Conservation (phyloP, 345 rosid genomes). For the Pugionium cornutum region DNA sequence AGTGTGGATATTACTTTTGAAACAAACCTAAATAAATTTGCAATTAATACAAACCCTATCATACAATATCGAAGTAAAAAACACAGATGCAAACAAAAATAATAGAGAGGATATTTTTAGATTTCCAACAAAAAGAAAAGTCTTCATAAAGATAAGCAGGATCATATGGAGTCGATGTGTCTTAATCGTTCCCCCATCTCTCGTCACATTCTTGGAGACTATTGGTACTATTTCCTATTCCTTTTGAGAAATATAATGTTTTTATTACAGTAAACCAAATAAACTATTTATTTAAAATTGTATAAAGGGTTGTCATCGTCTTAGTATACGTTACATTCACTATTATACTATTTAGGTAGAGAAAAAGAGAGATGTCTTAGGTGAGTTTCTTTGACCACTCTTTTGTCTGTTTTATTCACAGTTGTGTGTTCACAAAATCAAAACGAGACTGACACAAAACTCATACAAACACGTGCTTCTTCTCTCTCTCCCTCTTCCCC, state of each 20-base stretch:
- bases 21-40: no score
- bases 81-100: not conserved
- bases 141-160: slow-evolving; percentile 26
- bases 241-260: not conserved
- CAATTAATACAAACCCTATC: no score
- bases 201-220: slow-evolving; percentile 29
- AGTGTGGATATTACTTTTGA: no score
- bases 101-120: not conserved
- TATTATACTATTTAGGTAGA: slow-evolving; percentile 23
- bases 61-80: no score
- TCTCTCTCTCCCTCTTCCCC: slow-evolving; percentile 27
- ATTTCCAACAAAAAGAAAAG: slow-evolving; percentile 8
- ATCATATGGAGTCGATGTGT: slow-evolving; percentile 35
- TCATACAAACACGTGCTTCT: slow-evolving; percentile 37
- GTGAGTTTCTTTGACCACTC: slow-evolving; percentile 44
- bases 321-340: slow-evolving; percentile 32
- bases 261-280: slow-evolving; percentile 14
- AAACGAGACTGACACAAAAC: slow-evolving; percentile 38
- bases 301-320: slow-evolving; percentile 28
- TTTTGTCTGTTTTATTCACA: slow-evolving; percentile 39
- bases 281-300: not conserved
- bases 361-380: slow-evolving; percentile 26
- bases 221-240: slow-evolving; percentile 23
- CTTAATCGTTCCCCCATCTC: slow-evolving; percentile 16
- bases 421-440: slow-evolving; percentile 22